phyloP scores from a whole-genome alignment of 2,329 filamentous ascomycete species.

The Aspergillus pseudoterreus region DNA sequence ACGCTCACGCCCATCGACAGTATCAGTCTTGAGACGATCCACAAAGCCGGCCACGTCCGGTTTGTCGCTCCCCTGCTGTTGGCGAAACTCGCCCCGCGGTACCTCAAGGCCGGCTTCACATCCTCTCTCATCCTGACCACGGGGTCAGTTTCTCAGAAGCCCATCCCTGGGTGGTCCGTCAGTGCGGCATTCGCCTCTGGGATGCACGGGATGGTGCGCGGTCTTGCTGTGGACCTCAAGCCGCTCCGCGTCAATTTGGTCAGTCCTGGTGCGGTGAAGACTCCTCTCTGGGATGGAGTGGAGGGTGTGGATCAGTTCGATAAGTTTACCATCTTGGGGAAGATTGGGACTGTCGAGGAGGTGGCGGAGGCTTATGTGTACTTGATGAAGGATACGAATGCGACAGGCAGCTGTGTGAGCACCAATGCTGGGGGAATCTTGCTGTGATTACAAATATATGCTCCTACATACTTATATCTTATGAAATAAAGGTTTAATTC shows the following conservation, averaged over 20 bases:
- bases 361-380: slow-evolving; percentile 49
- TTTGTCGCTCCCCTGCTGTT: slow-evolving; percentile 51
- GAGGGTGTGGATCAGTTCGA: slow-evolving; percentile 13
- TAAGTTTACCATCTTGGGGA: slow-evolving; percentile 23
- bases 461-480: neutral
- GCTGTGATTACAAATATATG: neutral
- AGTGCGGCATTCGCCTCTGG: slow-evolving; percentile 30
- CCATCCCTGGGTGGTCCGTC: slow-evolving; percentile 31
- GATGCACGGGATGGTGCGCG: slow-evolving; percentile 51
- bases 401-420: slow-evolving; percentile 39
- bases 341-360: slow-evolving; percentile 38
- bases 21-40: slow-evolving; percentile 39
- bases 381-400: slow-evolving; percentile 30
- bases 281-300: slow-evolving; percentile 39
- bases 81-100: slow-evolving; percentile 47
- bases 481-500: neutral
- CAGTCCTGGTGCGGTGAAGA: slow-evolving; percentile 52
- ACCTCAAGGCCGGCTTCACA: slow-evolving; percentile 39
- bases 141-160: slow-evolving; percentile 48
- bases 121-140: slow-evolving; percentile 57
- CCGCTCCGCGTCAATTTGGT: slow-evolving; percentile 64
- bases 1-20: slow-evolving; percentile 42
- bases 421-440: slow-evolving; percentile 32
- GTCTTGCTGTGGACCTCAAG: slow-evolving; percentile 59
- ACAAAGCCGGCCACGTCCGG: slow-evolving; percentile 46